These are phyloP conservation scores for Boletellus dicymbophilus DNA, from an alignment of 1,284 basidiomycete species.

Conservation along the genomic window DNA sequence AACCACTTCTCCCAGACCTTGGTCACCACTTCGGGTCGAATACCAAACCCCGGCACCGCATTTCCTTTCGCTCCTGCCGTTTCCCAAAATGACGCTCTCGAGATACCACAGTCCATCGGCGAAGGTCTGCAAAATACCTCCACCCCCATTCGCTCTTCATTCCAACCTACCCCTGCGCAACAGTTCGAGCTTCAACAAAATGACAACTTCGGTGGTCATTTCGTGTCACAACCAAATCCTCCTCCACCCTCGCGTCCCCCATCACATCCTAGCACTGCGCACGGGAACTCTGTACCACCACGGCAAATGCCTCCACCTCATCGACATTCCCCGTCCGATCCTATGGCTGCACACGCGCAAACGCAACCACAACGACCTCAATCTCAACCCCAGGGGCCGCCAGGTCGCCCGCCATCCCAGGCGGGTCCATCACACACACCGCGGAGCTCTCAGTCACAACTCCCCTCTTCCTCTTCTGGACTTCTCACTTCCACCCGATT, in stretches of 20 bases:
- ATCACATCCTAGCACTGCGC: slow-evolving; percentile 39
- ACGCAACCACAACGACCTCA: slow-evolving; percentile 48
- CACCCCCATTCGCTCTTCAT: slow-evolving; percentile 39
- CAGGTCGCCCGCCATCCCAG: slow-evolving; percentile 39
- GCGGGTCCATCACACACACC: slow-evolving; percentile 39
- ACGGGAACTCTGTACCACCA: slow-evolving; percentile 31
- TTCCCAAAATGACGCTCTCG: slow-evolving; percentile 39
- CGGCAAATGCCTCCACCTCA: slow-evolving; percentile 38
- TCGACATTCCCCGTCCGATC: slow-evolving; percentile 45
- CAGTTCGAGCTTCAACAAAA: slow-evolving; percentile 49
- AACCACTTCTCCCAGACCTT: slow-evolving; percentile 42
- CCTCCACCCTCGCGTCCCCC: slow-evolving; percentile 45
- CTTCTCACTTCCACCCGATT: slow-evolving; percentile 30
- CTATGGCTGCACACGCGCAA: slow-evolving; percentile 36
- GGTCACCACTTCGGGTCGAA: slow-evolving; percentile 36
- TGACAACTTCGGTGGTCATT: slow-evolving; percentile 35
- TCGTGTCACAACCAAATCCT: slow-evolving; percentile 34
- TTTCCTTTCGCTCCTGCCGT: slow-evolving; percentile 44
- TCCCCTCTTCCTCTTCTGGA: slow-evolving; percentile 34
- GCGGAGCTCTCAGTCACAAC: slow-evolving; percentile 34
- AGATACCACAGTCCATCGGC: slow-evolving; percentile 40
- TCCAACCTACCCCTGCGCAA: slow-evolving; percentile 61
- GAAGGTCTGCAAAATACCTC: slow-evolving; percentile 43
- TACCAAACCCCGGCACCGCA: slow-evolving; percentile 37
- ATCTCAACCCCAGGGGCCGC: slow-evolving; percentile 47